Percentiles rank a stretch among this genome's conserved stretches.
phyloP scores from a whole-genome alignment of 495 filamentous ascomycete species.

The Pseudevernia furfuracea region DNA sequence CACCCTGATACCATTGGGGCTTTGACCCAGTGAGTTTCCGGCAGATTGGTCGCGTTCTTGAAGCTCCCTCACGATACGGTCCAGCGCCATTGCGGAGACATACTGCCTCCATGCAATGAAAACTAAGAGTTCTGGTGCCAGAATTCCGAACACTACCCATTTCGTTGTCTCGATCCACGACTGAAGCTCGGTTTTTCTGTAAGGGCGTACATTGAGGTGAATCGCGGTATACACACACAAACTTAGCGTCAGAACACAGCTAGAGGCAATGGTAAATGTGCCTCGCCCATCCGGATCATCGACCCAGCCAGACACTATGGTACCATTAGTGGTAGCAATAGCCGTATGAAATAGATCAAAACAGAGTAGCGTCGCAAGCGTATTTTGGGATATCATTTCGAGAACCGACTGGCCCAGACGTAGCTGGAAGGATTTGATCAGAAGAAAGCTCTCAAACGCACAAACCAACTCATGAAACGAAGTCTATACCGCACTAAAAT shows the following conservation, averaged over 20 bases:
- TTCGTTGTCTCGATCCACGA: background rate
- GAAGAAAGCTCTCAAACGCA: background rate
- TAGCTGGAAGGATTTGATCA: background rate
- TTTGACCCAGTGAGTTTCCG: background rate
- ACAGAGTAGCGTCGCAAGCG: background rate
- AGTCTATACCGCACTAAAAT: background rate
- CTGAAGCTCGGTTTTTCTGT: background rate
- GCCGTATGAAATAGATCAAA: background rate
- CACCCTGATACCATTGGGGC: background rate
- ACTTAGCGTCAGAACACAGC: slow-evolving; percentile 32
- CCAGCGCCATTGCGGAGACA: slow-evolving; percentile 11
- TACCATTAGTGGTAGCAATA: background rate
- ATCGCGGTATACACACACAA: slow-evolving; percentile 39
- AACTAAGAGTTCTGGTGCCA: slow-evolving; percentile 16
- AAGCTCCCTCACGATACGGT: background rate
- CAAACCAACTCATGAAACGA: background rate
- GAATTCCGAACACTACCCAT: slow-evolving; percentile 13
- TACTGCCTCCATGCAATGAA: slow-evolving; percentile 19
- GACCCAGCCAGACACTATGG: background rate
- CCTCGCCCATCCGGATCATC: slow-evolving; percentile 24
- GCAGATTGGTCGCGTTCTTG: background rate
- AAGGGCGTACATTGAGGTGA: slow-evolving; percentile 33
- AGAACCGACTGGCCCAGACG: background rate
- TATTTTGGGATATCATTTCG: background rate
- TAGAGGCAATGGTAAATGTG: slow-evolving; percentile 31